A percentile compares a stretch with the other conserved stretches of the same genome.
These are phyloP conservation scores for Crithidia fasciculata DNA, from an alignment of 208 protist genomes.

Conservation along the genomic window DNA sequence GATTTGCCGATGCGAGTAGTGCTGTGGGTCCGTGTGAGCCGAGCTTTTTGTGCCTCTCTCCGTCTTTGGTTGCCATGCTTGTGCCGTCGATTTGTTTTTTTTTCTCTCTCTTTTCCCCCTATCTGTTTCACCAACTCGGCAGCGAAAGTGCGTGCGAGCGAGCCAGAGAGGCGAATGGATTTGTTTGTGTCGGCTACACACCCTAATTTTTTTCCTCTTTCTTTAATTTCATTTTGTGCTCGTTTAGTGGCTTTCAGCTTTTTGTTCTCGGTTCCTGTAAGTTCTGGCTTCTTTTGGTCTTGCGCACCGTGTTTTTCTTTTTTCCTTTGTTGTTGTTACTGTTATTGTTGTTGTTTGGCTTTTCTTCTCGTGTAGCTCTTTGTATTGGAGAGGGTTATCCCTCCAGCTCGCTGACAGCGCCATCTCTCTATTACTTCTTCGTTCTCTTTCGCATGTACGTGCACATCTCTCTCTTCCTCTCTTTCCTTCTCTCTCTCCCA, in stretches of 20 bases:
- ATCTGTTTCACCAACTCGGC: not conserved
- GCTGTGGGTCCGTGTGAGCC: too few relatives aligned
- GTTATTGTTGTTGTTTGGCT: not conserved
- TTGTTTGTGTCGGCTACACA: too few relatives aligned
- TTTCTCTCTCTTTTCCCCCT: not conserved
- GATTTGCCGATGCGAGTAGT: too few relatives aligned
- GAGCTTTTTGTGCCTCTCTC: not conserved
- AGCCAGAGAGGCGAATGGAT: too few relatives aligned
- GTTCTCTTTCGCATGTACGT: too few relatives aligned
- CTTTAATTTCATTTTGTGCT: constrained; percentile 16
- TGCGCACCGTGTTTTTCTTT: constrained; percentile 4
- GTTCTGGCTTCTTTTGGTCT: not conserved
- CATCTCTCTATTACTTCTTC: too few relatives aligned
- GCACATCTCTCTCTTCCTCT: constrained; percentile 8
- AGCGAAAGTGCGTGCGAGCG: too few relatives aligned
- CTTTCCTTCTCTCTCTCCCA: constrained; percentile 19
- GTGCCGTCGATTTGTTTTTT: not conserved
- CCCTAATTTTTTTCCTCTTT: not conserved
- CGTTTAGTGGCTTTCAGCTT: constrained; percentile 10
- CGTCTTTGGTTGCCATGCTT: constrained; percentile 4
- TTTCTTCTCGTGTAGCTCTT: not conserved
- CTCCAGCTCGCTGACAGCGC: too few relatives aligned
- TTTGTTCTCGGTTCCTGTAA: not conserved
- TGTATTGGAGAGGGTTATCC: too few relatives aligned
- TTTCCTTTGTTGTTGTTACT: not conserved